These are phyloP conservation scores for Globisporangium iwayamae DNA, from an alignment of 352 stramenopile genomes.

Conservation along the genomic window DNA sequence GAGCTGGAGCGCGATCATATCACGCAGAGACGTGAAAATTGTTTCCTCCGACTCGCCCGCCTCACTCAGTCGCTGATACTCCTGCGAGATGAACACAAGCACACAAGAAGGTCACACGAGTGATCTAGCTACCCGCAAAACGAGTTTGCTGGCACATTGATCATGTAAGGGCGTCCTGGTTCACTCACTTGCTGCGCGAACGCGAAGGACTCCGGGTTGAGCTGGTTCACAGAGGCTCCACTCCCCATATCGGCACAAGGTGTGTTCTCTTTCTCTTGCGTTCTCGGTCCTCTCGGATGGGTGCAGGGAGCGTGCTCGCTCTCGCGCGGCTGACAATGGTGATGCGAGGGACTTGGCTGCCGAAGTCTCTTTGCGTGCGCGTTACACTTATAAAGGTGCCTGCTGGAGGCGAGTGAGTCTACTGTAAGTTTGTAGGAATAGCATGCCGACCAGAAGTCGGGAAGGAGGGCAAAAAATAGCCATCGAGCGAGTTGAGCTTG, in stretches of 20 bases:
- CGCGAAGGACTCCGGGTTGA: conserved; percentile 12
- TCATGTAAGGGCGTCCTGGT: neutral
- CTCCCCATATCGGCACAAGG: conserved; percentile 5
- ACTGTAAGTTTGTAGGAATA: neutral
- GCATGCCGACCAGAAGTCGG: neutral
- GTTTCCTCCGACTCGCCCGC: conserved; percentile 36
- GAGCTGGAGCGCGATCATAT: conserved; percentile 25
- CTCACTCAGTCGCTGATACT: conserved; percentile 33
- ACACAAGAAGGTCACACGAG: neutral
- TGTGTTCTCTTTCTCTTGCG: neutral
- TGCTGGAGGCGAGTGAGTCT: neutral
- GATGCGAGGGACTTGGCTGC: neutral
- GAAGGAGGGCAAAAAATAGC: too few relatives aligned
- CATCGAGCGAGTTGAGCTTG: neutral
- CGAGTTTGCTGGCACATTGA: neutral
- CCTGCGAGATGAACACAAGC: conserved; percentile 4
- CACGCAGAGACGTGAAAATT: conserved; percentile 41
- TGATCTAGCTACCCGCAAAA: neutral
- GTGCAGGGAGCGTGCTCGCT: neutral
- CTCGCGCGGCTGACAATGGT: neutral
- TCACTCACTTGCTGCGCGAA: conserved; percentile 5
- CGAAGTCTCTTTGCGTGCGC: neutral
- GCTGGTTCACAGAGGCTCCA: conserved; percentile 11
- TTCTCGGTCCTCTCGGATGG: too few relatives aligned
- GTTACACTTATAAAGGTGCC: neutral